Evolutionary conservation across 495 filamentous ascomycete species (phyloP).

Genomic region (Aspergillus ellipticus): DNA sequence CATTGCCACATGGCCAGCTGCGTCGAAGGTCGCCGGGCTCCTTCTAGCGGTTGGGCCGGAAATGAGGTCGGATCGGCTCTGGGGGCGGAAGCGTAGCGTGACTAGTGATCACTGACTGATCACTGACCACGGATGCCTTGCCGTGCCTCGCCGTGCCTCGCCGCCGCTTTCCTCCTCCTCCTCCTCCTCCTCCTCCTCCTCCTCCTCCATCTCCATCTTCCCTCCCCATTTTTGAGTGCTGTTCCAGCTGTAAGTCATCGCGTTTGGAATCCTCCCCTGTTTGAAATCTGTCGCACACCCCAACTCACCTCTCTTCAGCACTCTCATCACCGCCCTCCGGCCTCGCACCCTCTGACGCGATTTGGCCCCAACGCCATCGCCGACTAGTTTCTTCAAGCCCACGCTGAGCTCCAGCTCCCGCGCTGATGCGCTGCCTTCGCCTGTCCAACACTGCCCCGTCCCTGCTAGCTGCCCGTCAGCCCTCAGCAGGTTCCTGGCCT

Average conservation of each 20-base stretch:
- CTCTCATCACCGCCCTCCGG: background rate
- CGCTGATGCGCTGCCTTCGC: background rate
- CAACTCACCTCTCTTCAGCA: background rate
- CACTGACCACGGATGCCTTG: no score
- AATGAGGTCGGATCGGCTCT: background rate
- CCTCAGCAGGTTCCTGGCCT: background rate
- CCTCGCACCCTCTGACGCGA: slow-evolving; percentile 3
- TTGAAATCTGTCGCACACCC: background rate
- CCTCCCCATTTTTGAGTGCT: background rate
- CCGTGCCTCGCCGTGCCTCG: background rate
- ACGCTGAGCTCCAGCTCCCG: background rate
- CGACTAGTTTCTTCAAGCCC: background rate
- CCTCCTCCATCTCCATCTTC: background rate
- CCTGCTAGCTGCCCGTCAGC: background rate
- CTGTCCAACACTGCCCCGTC: background rate
- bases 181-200: background rate
- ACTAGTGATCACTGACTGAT: background rate
- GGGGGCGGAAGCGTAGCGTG: background rate
- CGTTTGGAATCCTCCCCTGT: background rate
- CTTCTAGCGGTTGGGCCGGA: background rate
- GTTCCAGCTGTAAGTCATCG: background rate
- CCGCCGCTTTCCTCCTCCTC: background rate
- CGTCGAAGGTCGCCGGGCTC: background rate
- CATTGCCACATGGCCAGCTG: background rate
- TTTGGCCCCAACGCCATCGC: slow-evolving; percentile 5